These are phyloP conservation scores for Chrysoporthe cubensis DNA, from an alignment of 2,329 filamentous ascomycete genomes.

Conservation along the genomic window DNA sequence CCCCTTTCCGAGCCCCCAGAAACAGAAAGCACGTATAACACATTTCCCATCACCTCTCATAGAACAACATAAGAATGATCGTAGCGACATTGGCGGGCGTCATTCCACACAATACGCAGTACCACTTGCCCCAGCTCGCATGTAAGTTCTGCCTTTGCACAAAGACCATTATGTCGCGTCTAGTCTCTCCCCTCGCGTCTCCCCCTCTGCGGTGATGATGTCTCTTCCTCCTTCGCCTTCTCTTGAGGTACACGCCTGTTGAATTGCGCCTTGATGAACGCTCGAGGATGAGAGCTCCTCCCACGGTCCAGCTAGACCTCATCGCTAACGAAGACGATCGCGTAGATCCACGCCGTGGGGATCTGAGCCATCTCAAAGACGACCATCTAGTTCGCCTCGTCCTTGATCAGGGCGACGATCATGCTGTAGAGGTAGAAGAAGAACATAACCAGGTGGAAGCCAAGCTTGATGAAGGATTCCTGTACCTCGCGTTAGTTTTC, in stretches of 20 bases:
- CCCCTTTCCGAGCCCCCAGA: neutral
- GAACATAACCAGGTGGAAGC: conserved; percentile 99
- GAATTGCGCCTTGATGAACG: neutral
- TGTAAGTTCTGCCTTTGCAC: neutral
- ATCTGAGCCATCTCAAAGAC: neutral
- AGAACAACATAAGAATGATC: conserved; percentile 18
- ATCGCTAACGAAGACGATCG: neutral
- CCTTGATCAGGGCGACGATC: conserved; percentile 95
- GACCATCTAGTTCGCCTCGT: conserved; percentile 75
- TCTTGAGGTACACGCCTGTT: neutral
- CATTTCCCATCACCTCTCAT: conserved; percentile 4
- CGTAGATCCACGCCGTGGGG: neutral
- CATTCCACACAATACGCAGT: conserved; percentile 4
- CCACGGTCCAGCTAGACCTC: neutral
- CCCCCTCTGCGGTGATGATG: neutral
- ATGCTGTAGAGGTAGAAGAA: conserved; percentile 99
- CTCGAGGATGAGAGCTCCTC: neutral
- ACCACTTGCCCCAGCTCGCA: neutral
- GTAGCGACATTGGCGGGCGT: conserved; percentile 15
- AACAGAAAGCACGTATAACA: neutral
- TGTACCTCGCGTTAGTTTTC: conserved; percentile 42
- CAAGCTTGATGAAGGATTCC: conserved; percentile 99
- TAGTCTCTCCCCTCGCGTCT: neutral
- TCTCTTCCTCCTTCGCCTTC: neutral
- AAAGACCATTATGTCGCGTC: neutral